Evolutionary conservation across 169 alveolate genomes (phyloP), one percentile per base, ranked within the genome.

Genomic region (Eimeria sp.): DNA sequence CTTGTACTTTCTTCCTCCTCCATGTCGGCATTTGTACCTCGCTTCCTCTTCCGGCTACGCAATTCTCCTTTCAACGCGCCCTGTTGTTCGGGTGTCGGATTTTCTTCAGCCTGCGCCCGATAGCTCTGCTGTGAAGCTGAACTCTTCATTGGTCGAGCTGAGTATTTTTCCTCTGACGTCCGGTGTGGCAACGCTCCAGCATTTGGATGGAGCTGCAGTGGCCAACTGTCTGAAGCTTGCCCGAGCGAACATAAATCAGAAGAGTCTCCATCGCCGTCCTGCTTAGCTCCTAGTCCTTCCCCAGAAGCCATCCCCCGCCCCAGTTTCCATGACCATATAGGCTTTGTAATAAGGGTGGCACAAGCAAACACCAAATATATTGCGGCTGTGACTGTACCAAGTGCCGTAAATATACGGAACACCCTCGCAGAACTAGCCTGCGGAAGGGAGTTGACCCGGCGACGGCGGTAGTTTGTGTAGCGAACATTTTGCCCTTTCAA

Each of bases 261-360:
- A 4, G 2, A 6, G 46, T 23, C 46, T 13, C 46, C 77, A n/a
- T 30, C 23, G 40, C 77, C 74, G 37, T 64, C 74, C 74, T 27
- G 37, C 4, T 25, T 23, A 64, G 8, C 77, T 30, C 46, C 46
- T n/a, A 30, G 46, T 18, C 30, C 77, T 1, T 27, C 9, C 46
- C 77, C 23, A n/a, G 77, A 68, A 68, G 77, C 77, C 77, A 68
- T 10, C 40, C 77, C 77, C 20, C 77, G 77, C 14, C 46, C 77
- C 40, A 68, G 40, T 30, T 30, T 68, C 46, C 40, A 27, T 0
- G 40, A 18, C 77, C 77, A 18, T n/a, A 68, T 23, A n/a, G 77
- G 77, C n/a, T 68, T 68, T 27, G 77, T 68, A 23, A 68, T 1
- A 68, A 9, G 77, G 77, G 77, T 68, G 40, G 77, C 46, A n/a